Evolutionary conservation across 1,284 basidiomycete species (phyloP).

Genomic region (Omphalotus olearius): DNA sequence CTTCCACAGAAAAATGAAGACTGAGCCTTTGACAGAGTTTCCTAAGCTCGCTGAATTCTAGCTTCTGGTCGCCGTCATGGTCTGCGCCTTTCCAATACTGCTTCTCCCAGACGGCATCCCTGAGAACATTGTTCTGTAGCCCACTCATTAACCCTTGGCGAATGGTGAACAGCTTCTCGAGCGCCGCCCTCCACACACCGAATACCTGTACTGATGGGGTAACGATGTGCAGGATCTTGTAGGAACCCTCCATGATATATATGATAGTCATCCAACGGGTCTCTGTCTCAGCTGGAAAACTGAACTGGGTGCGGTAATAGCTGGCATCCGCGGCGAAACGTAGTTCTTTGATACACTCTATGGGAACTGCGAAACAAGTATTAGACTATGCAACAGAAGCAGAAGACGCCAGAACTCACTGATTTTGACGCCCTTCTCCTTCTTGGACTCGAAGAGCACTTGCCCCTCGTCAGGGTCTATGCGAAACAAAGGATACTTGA

Average conservation of each 20-base stretch:
- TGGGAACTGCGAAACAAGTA: conserved; percentile 55
- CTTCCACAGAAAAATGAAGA: conserved; percentile 60
- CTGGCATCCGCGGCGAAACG: conserved; percentile 75
- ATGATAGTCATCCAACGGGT: conserved; percentile 76
- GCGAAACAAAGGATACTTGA: conserved; percentile 71
- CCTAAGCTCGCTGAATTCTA: conserved; percentile 73
- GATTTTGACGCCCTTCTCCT: conserved; percentile 43
- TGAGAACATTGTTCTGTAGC: conserved; percentile 57
- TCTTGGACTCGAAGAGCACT: conserved; percentile 84
- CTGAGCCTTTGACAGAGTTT: conserved; percentile 75
- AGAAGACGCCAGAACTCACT: conserved; percentile 47
- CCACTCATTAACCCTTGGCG: conserved; percentile 68
- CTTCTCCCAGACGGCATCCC: conserved; percentile 76
- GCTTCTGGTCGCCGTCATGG: conserved; percentile 54
- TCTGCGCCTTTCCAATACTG: conserved; percentile 80
- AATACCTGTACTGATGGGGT: conserved; percentile 71
- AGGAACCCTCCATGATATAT: conserved; percentile 72
- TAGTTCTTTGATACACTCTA: conserved; percentile 90
- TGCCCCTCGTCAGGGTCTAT: conserved; percentile 78
- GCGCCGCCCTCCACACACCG: conserved; percentile 61
- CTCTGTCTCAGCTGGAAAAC: conserved; percentile 57
- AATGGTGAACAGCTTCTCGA: conserved; percentile 56
- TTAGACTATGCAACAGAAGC: conserved; percentile 3
- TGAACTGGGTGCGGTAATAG: conserved; percentile 77
- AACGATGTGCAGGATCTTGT: conserved; percentile 92